Percentiles rank a stretch among this genome's conserved stretches.
These are phyloP conservation scores for Pseudocercospora fuligena DNA, from an alignment of 2,329 filamentous ascomycete genomes.

Conservation along the genomic window DNA sequence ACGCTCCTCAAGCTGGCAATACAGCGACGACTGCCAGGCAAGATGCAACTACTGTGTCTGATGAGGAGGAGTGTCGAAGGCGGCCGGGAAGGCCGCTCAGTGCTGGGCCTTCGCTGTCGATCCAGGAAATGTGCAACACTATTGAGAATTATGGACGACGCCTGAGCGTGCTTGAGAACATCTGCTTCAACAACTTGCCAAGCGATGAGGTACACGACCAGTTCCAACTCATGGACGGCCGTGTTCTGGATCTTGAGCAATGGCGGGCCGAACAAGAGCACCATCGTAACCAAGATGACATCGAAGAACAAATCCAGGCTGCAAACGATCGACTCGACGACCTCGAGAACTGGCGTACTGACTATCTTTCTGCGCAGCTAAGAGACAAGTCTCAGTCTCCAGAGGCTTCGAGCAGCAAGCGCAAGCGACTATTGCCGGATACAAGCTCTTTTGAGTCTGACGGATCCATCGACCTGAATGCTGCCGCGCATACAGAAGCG, in stretches of 20 bases:
- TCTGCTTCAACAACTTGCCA: conserved; percentile 69
- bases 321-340: conserved; percentile 70
- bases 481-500: conserved; percentile 41
- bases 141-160: conserved; percentile 57
- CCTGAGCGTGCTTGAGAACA: conserved; percentile 70
- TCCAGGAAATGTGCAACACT: conserved; percentile 59
- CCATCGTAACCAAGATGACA: conserved; percentile 42
- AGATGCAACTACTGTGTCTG: conserved; percentile 5
- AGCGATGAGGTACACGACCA: conserved; percentile 72
- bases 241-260: conserved; percentile 71
- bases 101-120: conserved; percentile 36
- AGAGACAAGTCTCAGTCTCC: conserved; percentile 31
- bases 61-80: conserved; percentile 11
- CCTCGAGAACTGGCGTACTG: conserved; percentile 59
- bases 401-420: conserved; percentile 37
- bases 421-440: conserved; percentile 40
- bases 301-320: conserved; percentile 37
- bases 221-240: conserved; percentile 68
- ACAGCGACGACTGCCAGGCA: conserved; percentile 14
- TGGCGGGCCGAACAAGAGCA: conserved; percentile 42
- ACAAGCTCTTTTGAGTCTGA: conserved; percentile 49
- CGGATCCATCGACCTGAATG: conserved; percentile 41
- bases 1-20: not conserved
- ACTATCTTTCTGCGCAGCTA: conserved; percentile 35
- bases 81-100: conserved; percentile 16